Conservation (phyloP, 352 stramenopile species). For the Phytophthora pistaciae region DNA sequence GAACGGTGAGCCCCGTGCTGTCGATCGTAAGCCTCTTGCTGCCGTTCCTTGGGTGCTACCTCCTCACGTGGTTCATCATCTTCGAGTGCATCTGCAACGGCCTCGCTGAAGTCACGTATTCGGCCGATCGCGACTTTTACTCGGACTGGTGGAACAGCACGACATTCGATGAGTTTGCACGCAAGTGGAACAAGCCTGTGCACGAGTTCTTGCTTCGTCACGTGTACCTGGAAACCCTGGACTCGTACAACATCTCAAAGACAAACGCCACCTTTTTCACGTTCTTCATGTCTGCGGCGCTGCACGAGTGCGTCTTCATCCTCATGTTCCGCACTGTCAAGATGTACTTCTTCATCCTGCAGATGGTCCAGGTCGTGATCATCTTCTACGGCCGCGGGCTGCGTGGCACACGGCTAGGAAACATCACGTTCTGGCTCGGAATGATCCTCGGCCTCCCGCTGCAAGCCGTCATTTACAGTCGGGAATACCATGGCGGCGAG, state of each 20-base stretch:
- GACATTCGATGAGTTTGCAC: constrained; percentile 91
- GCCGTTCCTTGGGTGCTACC: constrained; percentile 94
- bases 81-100: constrained; percentile 98
- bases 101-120: constrained; percentile 93
- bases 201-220: constrained; percentile 95
- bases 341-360: constrained; percentile 94
- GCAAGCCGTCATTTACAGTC: constrained; percentile 84
- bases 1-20: constrained; percentile 59
- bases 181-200: constrained; percentile 98
- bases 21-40: constrained; percentile 90
- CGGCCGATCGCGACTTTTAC: constrained; percentile 95
- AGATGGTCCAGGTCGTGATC: constrained; percentile 96
- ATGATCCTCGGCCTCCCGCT: constrained; percentile 82
- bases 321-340: constrained; percentile 95
- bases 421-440: constrained; percentile 83
- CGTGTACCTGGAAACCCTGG: constrained; percentile 83
- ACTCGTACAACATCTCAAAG: constrained; percentile 76
- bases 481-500: constrained; percentile 81
- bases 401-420: constrained; percentile 78
- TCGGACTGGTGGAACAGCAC: constrained; percentile 98
- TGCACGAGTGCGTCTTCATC: constrained; percentile 97
- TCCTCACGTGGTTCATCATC: constrained; percentile 97
- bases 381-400: constrained; percentile 84
- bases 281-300: constrained; percentile 95
- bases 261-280: constrained; percentile 86